phyloP scores from a whole-genome alignment of 2,329 filamentous ascomycete species.

The Drechmeria coniospora region DNA sequence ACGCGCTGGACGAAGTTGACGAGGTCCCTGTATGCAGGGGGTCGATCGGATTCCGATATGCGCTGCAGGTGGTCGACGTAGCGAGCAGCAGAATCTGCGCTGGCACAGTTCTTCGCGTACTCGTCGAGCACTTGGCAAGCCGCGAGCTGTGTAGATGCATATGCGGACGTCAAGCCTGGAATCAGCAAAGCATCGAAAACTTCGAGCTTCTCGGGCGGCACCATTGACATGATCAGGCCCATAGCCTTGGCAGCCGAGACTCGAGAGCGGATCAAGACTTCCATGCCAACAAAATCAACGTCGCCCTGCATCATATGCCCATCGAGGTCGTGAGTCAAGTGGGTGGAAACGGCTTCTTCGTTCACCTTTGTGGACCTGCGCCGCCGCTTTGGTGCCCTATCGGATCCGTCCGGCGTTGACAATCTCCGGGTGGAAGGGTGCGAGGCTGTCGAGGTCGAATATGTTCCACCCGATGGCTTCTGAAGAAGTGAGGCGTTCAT shows the following conservation, averaged over 20 bases:
- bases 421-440: constrained; percentile 28
- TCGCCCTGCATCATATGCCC: constrained; percentile 97
- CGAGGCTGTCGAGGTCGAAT: constrained; percentile 37
- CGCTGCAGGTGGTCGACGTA: constrained; percentile 53
- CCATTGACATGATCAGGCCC: constrained; percentile 64
- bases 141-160: constrained; percentile 74
- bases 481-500: constrained; percentile 86
- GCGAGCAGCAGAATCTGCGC: constrained; percentile 25
- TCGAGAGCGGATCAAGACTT: constrained; percentile 76
- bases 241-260: constrained; percentile 78
- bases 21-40: constrained; percentile 73
- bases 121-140: constrained; percentile 78
- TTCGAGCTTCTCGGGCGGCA: constrained; percentile 48
- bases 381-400: constrained; percentile 58
- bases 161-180: constrained; percentile 53
- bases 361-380: constrained; percentile 70
- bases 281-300: constrained; percentile 81
- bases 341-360: constrained; percentile 44
- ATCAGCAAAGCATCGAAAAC: constrained; percentile 51
- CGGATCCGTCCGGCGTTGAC: constrained; percentile 36
- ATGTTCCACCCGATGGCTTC: constrained; percentile 80
- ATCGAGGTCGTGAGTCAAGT: constrained; percentile 86
- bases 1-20: constrained; percentile 81
- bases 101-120: constrained; percentile 49
- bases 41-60: constrained; percentile 70